Conservation (phyloP, 2,329 filamentous ascomycete genomes). For the Nigrospora osmanthi region DNA sequence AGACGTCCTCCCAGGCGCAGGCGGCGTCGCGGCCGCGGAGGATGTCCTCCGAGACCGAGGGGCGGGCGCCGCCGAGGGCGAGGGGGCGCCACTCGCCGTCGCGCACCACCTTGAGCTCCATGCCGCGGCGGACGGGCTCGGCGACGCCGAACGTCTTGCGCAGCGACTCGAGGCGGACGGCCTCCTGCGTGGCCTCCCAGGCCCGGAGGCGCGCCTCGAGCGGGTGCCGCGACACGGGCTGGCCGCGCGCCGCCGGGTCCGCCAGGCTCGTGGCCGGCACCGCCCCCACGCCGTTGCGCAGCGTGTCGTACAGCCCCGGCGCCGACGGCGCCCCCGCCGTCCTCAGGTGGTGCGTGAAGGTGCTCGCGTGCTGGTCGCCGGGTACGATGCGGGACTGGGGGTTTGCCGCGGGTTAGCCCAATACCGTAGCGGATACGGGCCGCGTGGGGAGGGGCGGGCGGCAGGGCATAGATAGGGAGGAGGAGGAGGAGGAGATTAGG, state of each 20-base stretch:
- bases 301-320: slow-evolving; percentile 86
- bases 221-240: slow-evolving; percentile 62
- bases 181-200: slow-evolving; percentile 87
- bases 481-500: slow-evolving; percentile 10
- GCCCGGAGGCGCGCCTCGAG: slow-evolving; percentile 82
- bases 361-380: slow-evolving; percentile 54
- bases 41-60: slow-evolving; percentile 64
- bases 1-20: slow-evolving; percentile 92
- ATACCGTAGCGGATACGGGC: not conserved
- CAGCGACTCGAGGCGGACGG: slow-evolving; percentile 80
- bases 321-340: slow-evolving; percentile 76
- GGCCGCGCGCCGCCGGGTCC: slow-evolving; percentile 3
- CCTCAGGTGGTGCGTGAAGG: slow-evolving; percentile 54
- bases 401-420: slow-evolving; percentile 5
- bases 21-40: slow-evolving; percentile 69
- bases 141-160: slow-evolving; percentile 84
- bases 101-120: slow-evolving; percentile 87
- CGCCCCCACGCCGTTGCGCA: slow-evolving; percentile 76
- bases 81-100: slow-evolving; percentile 74
- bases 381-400: slow-evolving; percentile 79
- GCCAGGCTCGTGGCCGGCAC: slow-evolving; percentile 38
- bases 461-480: no score
- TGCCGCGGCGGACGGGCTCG: slow-evolving; percentile 83
- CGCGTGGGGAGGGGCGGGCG: not conserved
- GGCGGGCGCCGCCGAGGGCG: slow-evolving; percentile 51